phyloP scores from a whole-genome alignment of 495 filamentous ascomycete species.

The Sordaria brevicollis region DNA sequence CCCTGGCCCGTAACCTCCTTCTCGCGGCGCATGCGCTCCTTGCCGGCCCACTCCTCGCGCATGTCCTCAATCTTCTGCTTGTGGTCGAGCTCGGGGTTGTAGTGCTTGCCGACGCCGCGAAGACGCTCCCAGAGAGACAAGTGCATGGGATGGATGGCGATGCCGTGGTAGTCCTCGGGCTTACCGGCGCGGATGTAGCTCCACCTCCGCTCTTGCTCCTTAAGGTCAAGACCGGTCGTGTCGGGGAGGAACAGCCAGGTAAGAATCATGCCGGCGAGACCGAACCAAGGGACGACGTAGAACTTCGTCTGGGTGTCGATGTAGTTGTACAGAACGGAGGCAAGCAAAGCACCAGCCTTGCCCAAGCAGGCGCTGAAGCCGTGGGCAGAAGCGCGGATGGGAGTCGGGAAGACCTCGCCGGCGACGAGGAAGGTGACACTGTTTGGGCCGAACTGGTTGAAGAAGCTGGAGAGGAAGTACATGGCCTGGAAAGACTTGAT shows the following conservation, averaged over 20 bases:
- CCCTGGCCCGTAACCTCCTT: conserved; percentile 15
- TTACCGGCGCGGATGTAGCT: conserved; percentile 63
- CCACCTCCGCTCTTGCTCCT: conserved; percentile 90
- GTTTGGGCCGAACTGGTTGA: conserved; percentile 95
- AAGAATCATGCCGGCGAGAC: conserved; percentile 66
- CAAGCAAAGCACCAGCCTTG: conserved; percentile 75
- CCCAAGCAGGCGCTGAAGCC: conserved; percentile 78
- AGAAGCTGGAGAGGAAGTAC: conserved; percentile 88
- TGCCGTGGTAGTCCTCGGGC: conserved; percentile 73
- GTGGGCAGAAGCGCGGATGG: conserved; percentile 82
- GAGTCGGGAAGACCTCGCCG: conserved; percentile 83
- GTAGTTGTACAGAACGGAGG: conserved; percentile 80
- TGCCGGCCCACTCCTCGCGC: conserved; percentile 36
- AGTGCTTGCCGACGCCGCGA: conserved; percentile 59
- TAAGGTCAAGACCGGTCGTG: conserved; percentile 85
- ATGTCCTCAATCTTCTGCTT: conserved; percentile 72
- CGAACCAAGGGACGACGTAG: conserved; percentile 87
- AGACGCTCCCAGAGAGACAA: conserved; percentile 72
- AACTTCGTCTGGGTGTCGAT: conserved; percentile 69
- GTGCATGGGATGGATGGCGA: conserved; percentile 78
- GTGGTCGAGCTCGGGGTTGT: conserved; percentile 69
- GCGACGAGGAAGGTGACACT: conserved; percentile 85
- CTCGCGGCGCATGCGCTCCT: conserved; percentile 18
- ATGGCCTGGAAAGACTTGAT: conserved; percentile 81
- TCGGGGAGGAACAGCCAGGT: conserved; percentile 79